These are phyloP conservation scores for Nothophytophthora sp. DNA, from an alignment of 352 stramenopile genomes.

Conservation along the genomic window DNA sequence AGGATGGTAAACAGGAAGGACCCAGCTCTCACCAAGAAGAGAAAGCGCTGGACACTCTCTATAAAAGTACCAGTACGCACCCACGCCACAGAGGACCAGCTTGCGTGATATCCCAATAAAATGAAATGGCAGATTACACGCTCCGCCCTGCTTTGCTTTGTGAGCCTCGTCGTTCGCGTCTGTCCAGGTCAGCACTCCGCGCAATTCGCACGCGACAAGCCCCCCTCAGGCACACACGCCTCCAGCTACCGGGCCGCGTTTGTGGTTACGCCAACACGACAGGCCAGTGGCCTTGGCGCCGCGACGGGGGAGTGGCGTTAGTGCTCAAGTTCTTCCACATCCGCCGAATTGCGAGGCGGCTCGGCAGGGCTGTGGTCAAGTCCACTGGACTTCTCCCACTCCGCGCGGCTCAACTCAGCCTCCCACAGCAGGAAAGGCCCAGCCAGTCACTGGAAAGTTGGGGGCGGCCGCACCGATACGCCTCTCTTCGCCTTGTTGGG, in stretches of 20 bases:
- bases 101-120: neutral
- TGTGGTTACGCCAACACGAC: conserved; percentile 10
- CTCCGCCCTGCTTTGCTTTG: conserved; percentile 21
- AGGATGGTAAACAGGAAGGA: neutral
- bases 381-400: conserved; percentile 29
- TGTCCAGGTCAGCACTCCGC: neutral
- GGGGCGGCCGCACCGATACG: conserved; percentile 12
- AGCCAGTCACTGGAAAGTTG: conserved; percentile 6
- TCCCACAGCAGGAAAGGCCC: conserved; percentile 16
- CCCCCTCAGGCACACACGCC: neutral
- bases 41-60: too few relatives aligned
- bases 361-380: conserved; percentile 17
- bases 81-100: neutral
- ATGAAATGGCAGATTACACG: conserved; percentile 23
- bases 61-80: conserved; percentile 13
- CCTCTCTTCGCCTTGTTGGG: conserved; percentile 13
- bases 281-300: conserved; percentile 14
- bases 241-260: conserved; percentile 4
- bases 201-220: conserved; percentile 1
- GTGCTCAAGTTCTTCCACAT: conserved; percentile 20
- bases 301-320: conserved; percentile 20
- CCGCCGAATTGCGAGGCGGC: conserved; percentile 12
- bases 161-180: conserved; percentile 1
- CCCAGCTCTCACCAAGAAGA: neutral
- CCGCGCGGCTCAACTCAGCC: conserved; percentile 23